phyloP scores from a whole-genome alignment of 2,329 filamentous ascomycete species.

The Aspergillus tubingensis region DNA sequence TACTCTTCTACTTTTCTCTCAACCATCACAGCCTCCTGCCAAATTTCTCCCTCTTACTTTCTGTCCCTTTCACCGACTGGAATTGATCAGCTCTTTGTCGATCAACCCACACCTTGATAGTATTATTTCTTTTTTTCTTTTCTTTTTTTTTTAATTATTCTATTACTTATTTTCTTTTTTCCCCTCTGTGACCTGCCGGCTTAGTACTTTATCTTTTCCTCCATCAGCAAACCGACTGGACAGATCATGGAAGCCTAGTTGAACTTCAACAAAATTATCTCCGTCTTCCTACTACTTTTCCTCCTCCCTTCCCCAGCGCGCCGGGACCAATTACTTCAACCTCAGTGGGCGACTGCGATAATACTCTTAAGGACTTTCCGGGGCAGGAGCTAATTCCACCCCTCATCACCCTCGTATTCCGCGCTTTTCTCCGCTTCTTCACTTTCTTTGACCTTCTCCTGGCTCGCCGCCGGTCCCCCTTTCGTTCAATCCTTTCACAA shows the following conservation, averaged over 20 bases:
- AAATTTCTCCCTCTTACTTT: background rate
- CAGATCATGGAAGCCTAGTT: slow-evolving; percentile 6
- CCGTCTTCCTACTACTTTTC: background rate
- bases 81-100: background rate
- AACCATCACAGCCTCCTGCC: background rate
- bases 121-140: background rate
- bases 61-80: background rate
- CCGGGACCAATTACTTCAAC: background rate
- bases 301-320: background rate
- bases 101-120: background rate
- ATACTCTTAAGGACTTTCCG: background rate
- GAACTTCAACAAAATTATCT: background rate
- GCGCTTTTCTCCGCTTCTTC: background rate
- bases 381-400: background rate
- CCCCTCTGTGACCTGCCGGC: background rate
- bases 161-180: background rate
- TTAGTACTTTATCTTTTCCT: background rate
- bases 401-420: background rate
- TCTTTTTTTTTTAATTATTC: background rate
- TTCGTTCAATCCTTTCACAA: background rate
- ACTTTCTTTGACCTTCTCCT: background rate
- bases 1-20: background rate
- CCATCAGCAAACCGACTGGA: background rate
- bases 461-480: background rate
- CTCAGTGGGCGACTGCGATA: background rate